A percentile compares a stretch with the other conserved stretches of the same genome.
These are phyloP conservation scores for Hypoxylon sp. DNA, from an alignment of 2,329 filamentous ascomycete genomes.

Conservation along the genomic window DNA sequence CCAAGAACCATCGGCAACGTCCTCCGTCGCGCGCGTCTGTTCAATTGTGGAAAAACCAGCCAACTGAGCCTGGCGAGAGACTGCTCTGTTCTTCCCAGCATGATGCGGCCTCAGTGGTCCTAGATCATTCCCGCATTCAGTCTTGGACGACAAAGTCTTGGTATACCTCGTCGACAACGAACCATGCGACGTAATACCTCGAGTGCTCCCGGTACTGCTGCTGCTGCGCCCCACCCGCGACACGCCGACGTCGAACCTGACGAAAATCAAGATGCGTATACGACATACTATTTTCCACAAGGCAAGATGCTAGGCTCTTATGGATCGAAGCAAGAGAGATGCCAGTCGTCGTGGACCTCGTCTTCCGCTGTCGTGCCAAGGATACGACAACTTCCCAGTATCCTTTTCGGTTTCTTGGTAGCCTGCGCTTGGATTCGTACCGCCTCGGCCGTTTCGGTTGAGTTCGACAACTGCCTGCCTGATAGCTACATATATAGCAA, in stretches of 20 bases:
- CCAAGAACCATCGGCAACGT: conserved; percentile 1
- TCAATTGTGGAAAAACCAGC: conserved; percentile 20
- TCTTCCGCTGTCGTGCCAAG: conserved; percentile 1
- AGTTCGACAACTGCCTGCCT: conserved; percentile 85
- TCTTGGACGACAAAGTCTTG: conserved; percentile 36
- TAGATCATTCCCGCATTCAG: conserved; percentile 29
- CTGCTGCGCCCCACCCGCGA: conserved; percentile 19
- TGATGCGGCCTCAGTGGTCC: conserved; percentile 42
- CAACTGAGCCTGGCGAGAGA: conserved; percentile 32
- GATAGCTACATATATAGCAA: conserved; percentile 63
- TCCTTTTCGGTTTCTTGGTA: conserved; percentile 44
- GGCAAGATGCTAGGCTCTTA: conserved; percentile 28
- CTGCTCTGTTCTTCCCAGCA: conserved; percentile 35
- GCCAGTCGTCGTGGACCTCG: background rate
- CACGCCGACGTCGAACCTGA: conserved; percentile 21
- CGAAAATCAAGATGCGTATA: conserved; percentile 32
- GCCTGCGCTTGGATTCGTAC: conserved; percentile 52
- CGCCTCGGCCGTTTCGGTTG: conserved; percentile 70
- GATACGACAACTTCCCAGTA: conserved; percentile 13
- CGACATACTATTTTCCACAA: conserved; percentile 16
- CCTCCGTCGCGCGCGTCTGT: conserved; percentile 16
- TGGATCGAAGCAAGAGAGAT: conserved; percentile 10
- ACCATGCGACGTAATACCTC: conserved; percentile 42
- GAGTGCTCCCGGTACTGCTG: conserved; percentile 18
- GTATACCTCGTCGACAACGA: conserved; percentile 34